Conservation (phyloP, 2,329 filamentous ascomycete species). For the Neofusicoccum kwambonambiense region DNA sequence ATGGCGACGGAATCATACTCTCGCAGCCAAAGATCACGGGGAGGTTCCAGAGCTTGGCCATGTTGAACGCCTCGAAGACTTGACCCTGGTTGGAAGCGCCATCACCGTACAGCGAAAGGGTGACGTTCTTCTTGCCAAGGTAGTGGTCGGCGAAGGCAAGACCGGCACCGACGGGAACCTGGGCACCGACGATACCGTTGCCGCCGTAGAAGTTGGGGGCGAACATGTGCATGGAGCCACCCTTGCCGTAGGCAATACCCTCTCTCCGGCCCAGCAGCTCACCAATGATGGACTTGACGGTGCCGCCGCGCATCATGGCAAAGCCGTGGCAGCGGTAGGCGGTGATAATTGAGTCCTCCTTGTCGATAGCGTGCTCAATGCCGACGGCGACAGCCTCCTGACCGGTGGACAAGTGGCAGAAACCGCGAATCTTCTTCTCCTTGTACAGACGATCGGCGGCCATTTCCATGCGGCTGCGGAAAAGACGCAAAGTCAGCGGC, state of each 20-base stretch:
- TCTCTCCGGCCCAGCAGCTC: slow-evolving; percentile 92
- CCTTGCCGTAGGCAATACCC: slow-evolving; percentile 98
- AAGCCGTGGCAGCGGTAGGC: slow-evolving; percentile 99
- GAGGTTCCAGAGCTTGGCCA: slow-evolving; percentile 98
- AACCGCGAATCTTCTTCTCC: slow-evolving; percentile 99
- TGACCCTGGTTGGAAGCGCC: slow-evolving; percentile 99
- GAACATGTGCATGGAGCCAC: slow-evolving; percentile 99
- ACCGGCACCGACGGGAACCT: slow-evolving; percentile 95
- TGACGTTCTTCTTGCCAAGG: slow-evolving; percentile 78
- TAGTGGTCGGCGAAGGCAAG: slow-evolving; percentile 98
- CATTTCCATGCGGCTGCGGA: slow-evolving; percentile 94
- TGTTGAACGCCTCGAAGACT: slow-evolving; percentile 99
- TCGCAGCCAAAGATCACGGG: slow-evolving; percentile 96
- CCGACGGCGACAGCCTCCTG: slow-evolving; percentile 97
- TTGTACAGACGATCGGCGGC: slow-evolving; percentile 98
- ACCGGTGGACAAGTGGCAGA: slow-evolving; percentile 97
- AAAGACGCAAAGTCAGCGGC: slow-evolving; percentile 11
- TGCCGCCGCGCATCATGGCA: slow-evolving; percentile 90
- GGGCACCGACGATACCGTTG: slow-evolving; percentile 98
- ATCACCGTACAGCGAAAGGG: slow-evolving; percentile 91
- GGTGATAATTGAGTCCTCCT: slow-evolving; percentile 91
- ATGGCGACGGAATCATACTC: slow-evolving; percentile 62
- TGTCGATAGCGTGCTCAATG: slow-evolving; percentile 93
- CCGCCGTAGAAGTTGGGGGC: slow-evolving; percentile 95
- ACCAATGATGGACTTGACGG: slow-evolving; percentile 89